A percentile compares a stretch with the other conserved stretches of the same genome.
Conservation (phyloP, 306 rosid genomes). For the Casuarina cunninghamiana region DNA sequence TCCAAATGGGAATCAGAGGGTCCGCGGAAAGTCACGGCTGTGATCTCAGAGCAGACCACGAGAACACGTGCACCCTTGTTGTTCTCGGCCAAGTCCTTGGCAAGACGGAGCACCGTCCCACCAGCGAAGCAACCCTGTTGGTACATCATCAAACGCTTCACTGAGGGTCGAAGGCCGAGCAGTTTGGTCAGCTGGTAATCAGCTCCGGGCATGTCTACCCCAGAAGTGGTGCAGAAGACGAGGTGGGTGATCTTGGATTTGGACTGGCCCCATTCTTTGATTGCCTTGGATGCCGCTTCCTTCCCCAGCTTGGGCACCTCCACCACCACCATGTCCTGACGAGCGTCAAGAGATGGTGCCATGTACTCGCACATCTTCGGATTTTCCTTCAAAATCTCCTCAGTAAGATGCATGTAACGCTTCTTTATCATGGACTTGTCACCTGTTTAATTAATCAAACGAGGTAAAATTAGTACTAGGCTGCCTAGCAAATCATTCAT, state of each 20-base stretch:
- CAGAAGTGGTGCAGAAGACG: constrained; percentile 63
- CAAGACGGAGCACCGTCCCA: constrained; percentile 62
- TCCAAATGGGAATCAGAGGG: constrained; percentile 57
- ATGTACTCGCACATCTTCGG: constrained; percentile 49
- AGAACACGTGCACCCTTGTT: constrained; percentile 55
- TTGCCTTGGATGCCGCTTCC: constrained; percentile 54
- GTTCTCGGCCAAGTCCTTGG: constrained; percentile 64
- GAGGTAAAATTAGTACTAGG: no score
- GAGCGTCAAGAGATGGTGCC: constrained; percentile 60
- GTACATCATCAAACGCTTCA: constrained; percentile 65
- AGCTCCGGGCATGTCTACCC: constrained; percentile 68
- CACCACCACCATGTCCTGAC: constrained; percentile 59
- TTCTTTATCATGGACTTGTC: constrained; percentile 64
- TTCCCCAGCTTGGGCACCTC: constrained; percentile 62
- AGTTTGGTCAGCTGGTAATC: constrained; percentile 64
- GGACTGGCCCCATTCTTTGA: constrained; percentile 70
- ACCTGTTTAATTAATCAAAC: constrained; percentile 33
- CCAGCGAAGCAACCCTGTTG: constrained; percentile 74
- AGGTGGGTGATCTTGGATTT: constrained; percentile 62
- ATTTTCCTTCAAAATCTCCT: constrained; percentile 47
- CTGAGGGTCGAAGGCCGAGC: constrained; percentile 56
- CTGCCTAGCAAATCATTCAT: no score
- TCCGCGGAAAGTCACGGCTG: constrained; percentile 66
- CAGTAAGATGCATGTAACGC: constrained; percentile 54
- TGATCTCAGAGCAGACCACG: constrained; percentile 65